Conservation (phyloP, 306 rosid species). For the Prunus persica region DNA sequence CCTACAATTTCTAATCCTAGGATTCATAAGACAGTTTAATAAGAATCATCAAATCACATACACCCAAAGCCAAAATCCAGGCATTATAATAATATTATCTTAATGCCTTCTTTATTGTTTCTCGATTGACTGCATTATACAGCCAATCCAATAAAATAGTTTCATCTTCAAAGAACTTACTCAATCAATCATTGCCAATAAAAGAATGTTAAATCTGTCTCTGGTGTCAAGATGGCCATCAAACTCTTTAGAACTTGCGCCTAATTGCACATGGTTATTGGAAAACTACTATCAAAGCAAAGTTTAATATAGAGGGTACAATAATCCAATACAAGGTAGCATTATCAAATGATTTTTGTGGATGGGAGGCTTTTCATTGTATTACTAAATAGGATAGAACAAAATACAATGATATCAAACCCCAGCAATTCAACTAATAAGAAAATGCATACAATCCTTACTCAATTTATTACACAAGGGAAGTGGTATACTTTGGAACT, state of each 20-base stretch:
- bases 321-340: neutral
- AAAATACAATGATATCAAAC: neutral
- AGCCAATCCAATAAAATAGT: neutral
- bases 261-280: neutral
- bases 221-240: neutral
- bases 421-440: neutral
- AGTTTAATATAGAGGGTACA: neutral
- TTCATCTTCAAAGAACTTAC: neutral
- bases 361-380: neutral
- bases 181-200: neutral
- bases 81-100: neutral
- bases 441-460: neutral
- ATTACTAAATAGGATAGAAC: neutral
- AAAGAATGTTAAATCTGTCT: neutral
- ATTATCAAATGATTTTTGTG: neutral
- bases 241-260: neutral
- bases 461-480: neutral
- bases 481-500: neutral
- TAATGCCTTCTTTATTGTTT: slow-evolving; percentile 1
- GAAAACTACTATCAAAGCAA: neutral
- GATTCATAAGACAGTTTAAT: neutral
- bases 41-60: neutral
- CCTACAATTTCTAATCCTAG: neutral
- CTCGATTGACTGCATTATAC: neutral
- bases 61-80: slow-evolving; percentile 1